Evolutionary conservation across 179 eudicot species (phyloP).

Genomic region (Gypsophila paniculata): DNA sequence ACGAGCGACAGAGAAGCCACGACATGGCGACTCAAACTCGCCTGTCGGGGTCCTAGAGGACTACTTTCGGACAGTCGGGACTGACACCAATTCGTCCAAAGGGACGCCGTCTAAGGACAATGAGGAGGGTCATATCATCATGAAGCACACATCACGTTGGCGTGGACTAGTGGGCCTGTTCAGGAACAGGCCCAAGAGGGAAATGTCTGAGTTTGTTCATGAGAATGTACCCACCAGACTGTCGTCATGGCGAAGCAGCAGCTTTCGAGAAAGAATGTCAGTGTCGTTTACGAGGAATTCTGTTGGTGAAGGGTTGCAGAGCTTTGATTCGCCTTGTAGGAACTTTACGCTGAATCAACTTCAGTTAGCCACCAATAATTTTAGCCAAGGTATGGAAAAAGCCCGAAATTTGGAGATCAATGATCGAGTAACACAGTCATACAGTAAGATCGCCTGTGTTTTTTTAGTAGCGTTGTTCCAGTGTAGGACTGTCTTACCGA

Average conservation of each 20-base stretch:
- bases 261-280: constrained; percentile 31
- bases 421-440: not conserved
- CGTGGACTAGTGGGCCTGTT: constrained; percentile 22
- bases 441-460: not conserved
- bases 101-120: constrained; percentile 20
- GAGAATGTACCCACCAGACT: constrained; percentile 22
- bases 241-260: constrained; percentile 30
- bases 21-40: constrained; percentile 29
- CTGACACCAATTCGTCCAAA: constrained; percentile 29
- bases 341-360: constrained; percentile 33
- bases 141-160: constrained; percentile 24
- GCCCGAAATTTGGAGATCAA: not conserved
- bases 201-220: constrained; percentile 20
- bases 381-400: constrained; percentile 31
- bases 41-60: constrained; percentile 43
- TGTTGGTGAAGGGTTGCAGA: constrained; percentile 2
- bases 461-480: not conserved
- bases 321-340: constrained; percentile 24
- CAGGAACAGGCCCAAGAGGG: constrained; percentile 32
- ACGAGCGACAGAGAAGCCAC: constrained; percentile 21
- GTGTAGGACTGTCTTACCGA: not conserved
- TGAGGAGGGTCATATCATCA: constrained; percentile 12
- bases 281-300: not conserved
- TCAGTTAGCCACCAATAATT: constrained; percentile 34
- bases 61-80: constrained; percentile 30